Evolutionary conservation across 2,329 filamentous ascomycete species (phyloP), one percentile per base, ranked within the genome.

Genomic region (Botrytis porri): DNA sequence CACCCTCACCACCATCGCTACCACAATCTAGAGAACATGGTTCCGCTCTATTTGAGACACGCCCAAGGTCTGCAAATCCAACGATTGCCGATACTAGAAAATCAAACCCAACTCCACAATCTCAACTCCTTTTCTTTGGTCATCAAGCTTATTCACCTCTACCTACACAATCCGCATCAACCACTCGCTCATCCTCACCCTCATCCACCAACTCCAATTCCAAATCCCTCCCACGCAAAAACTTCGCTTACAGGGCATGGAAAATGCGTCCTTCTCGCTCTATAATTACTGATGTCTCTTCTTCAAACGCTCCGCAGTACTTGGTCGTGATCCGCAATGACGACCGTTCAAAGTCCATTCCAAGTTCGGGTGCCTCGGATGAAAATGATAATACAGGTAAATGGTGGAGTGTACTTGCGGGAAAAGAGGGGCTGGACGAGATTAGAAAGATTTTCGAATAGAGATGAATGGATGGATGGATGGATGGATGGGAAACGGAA

Each of bases 241-340:
- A 57, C 48, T 20, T 69, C n/a, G 22, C n/a, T 3, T 69, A 32
- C 48, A 57, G 65, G 16, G 65, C 35, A 39, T 69, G 65, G 65
- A 69, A 69, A 43, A 20, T 69, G 2, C n/a, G 48, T 16, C n/a
- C n/a, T 37, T 32, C 48, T 10, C 4, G 25, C 35, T 41, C 51
- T 1, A 41, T 22, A 57, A 3, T 43, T 0, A 43, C 3, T 4
- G n/a, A 16, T 8, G 9, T 20, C 48, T 18, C 37, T 51, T 0
- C 3, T 18, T 32, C 64, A 5, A 41, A 32, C 3, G 0, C 48
- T 0, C 48, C 25, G 14, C 35, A 57, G 20, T 69, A 69, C 7
- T 16, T 69, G 32, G 51, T 69, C 35, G 5, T 69, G 6, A 43
- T 69, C 48, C 65, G 65, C 1, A 41, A 57, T 10, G 48, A 69